Base-by-base conservation (phyloP, 2,329 filamentous ascomycete genomes). In the Chaetomiaceae sp. region DNA sequence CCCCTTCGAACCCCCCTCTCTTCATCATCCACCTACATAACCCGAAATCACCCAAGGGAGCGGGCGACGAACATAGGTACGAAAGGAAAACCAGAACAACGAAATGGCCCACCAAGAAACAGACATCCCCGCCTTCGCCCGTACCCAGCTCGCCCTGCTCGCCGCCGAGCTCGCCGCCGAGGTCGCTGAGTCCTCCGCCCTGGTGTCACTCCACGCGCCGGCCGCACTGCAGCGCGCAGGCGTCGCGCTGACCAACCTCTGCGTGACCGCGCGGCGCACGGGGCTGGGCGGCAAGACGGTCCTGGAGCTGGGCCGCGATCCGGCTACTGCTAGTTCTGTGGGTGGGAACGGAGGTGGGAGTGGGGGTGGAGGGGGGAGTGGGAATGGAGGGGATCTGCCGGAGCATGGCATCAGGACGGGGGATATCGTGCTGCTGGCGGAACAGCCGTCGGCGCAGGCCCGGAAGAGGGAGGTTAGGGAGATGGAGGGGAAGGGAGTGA, bases 261-360 rank as follows among this genome's bases (percentile, higher is more conserved):
- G 78, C 26, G 70, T 95, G 27, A 72, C 76, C 10, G 83, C 85
- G 15, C 86, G 86, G 61, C 83, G 90, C 24, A 98, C 93, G 0
- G 93, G 93, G 0, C 73, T 96, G 30, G 93, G 90, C 14, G 93
- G 93, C n/a, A 86, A 88, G 54, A 88, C 87, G 0, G 84, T 98
- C 2, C 70, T 96, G 3, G 90, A 96, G 64, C 79, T 98, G 6
- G 71, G 69, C 2, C 65, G 68, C 1, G 69, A 70, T 14, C 71
- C 80, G 0, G 91, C 96, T 59, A 68, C 78, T n/a, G 86, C 88
- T 4, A 65, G 67, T 4, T 49, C 46, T 15, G 14, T 4, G 14
- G 14, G 29, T 12, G 14, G 29, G 9, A 30, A 30, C 4, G 14
- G 29, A 4, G 14, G 29, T 30, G 48, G 41, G 15, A 56, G 53